Conservation (phyloP, 768 basidiomycete species). For the Thelephora ganbajun region DNA sequence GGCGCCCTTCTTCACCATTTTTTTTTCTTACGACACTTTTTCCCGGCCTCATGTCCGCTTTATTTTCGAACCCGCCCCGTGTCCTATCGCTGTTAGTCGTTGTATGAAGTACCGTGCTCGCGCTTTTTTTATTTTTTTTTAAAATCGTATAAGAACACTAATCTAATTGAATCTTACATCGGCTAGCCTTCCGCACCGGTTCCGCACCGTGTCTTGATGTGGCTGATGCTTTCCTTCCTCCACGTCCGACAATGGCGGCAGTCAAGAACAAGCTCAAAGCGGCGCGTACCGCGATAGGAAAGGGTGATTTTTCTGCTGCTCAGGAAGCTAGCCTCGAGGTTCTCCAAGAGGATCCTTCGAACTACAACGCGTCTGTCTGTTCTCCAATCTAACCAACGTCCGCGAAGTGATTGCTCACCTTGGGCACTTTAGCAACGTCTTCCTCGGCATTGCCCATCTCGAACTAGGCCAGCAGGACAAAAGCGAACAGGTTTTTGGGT, state of each 20-base stretch:
- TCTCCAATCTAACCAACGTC: not conserved
- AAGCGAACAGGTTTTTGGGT: constrained; percentile 63
- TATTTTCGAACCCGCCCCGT: too few relatives aligned
- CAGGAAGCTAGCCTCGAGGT: constrained; percentile 52
- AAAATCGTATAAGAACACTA: too few relatives aligned
- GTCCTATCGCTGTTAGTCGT: too few relatives aligned
- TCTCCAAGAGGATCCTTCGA: constrained; percentile 63
- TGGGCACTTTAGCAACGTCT: constrained; percentile 50
- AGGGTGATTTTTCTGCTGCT: constrained; percentile 62
- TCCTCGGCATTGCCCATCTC: constrained; percentile 65
- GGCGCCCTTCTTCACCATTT: too few relatives aligned
- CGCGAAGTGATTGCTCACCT: not conserved
- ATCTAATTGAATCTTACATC: too few relatives aligned
- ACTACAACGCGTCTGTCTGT: constrained; percentile 72
- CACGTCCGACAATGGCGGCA: constrained; percentile 15
- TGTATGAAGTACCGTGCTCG: too few relatives aligned
- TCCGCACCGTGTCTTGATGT: too few relatives aligned
- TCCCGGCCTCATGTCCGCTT: too few relatives aligned
- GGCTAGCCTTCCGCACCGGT: too few relatives aligned
- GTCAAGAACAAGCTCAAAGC: constrained; percentile 66
- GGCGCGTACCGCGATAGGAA: constrained; percentile 59
- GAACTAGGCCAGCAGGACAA: constrained; percentile 58
- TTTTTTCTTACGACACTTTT: too few relatives aligned
- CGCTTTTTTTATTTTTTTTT: too few relatives aligned
- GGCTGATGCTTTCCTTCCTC: not conserved